Evolutionary conservation across 202 grass and related monocot species (phyloP).

Genomic region (Setaria italica): DNA sequence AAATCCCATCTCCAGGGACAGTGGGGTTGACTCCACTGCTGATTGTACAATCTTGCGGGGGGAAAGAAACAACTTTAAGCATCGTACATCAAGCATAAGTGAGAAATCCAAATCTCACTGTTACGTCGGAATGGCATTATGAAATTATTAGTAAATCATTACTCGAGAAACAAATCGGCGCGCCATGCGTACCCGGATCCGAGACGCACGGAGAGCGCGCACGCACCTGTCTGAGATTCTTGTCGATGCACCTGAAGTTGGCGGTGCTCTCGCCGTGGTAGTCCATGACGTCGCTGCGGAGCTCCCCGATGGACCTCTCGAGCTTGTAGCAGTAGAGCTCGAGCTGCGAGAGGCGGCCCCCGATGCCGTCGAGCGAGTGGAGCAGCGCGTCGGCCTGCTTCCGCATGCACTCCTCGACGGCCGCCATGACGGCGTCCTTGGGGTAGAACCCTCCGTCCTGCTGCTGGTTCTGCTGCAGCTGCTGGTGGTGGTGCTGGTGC

Average conservation of each 20-base stretch:
- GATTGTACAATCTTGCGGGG: slow-evolving; percentile 24
- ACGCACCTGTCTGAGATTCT: slow-evolving; percentile 85
- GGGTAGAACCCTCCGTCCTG: slow-evolving; percentile 50
- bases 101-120: slow-evolving; percentile 22
- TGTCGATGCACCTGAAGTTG: slow-evolving; percentile 88
- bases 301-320: slow-evolving; percentile 88
- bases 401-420: slow-evolving; percentile 95
- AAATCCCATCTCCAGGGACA: slow-evolving; percentile 32
- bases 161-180: background rate
- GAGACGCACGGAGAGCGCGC: background rate
- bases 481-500: slow-evolving; percentile 2
- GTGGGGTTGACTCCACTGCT: slow-evolving; percentile 26
- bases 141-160: background rate
- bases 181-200: background rate
- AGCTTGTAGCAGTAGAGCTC: slow-evolving; percentile 97
- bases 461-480: slow-evolving; percentile 33
- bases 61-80: background rate
- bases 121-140: background rate
- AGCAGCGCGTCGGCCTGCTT: slow-evolving; percentile 87
- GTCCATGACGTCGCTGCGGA: slow-evolving; percentile 85
- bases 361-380: slow-evolving; percentile 86
- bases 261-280: slow-evolving; percentile 70
- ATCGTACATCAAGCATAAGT: background rate
- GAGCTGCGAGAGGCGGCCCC: slow-evolving; percentile 88
- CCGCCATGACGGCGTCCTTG: slow-evolving; percentile 70